Evolutionary conservation across 2,329 filamentous ascomycete genomes (phyloP).

Genomic region (Cryphonectria naterciae): DNA sequence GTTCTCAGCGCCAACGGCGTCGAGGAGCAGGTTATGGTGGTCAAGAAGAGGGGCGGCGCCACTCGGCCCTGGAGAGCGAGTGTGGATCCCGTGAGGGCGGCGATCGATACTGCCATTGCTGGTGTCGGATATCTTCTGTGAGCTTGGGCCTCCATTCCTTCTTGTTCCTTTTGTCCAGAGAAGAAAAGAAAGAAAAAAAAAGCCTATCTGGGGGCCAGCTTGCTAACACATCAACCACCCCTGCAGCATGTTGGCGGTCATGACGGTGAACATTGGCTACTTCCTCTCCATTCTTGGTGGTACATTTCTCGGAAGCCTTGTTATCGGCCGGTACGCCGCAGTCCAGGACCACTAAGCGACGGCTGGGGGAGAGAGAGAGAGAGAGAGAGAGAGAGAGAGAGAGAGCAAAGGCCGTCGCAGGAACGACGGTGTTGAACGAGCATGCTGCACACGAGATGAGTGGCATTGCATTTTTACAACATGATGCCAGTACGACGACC

Average conservation of each 20-base stretch:
- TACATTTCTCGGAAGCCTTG: slow-evolving; percentile 84
- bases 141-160: slow-evolving; percentile 47
- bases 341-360: slow-evolving; percentile 51
- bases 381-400: not conserved
- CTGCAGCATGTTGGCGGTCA: slow-evolving; percentile 84
- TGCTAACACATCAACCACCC: slow-evolving; percentile 6
- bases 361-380: not conserved
- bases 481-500: slow-evolving; percentile 12
- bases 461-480: not conserved
- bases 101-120: slow-evolving; percentile 71
- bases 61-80: slow-evolving; percentile 78
- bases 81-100: slow-evolving; percentile 75
- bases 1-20: slow-evolving; percentile 75
- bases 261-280: slow-evolving; percentile 82
- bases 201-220: not conserved
- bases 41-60: slow-evolving; percentile 59
- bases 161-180: not conserved
- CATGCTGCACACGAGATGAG: not conserved
- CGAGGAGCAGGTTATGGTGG: slow-evolving; percentile 78
- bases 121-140: slow-evolving; percentile 85
- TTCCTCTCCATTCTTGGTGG: slow-evolving; percentile 75
- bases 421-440: slow-evolving; percentile 5
- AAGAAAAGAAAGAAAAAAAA: too few relatives aligned
- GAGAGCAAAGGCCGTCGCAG: slow-evolving; percentile 7
- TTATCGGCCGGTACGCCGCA: slow-evolving; percentile 70